Evolutionary conservation across 176 grass and related monocot genomes (phyloP), one percentile per base, ranked within the genome.

Genomic region (Cenchrus purpureus): DNA sequence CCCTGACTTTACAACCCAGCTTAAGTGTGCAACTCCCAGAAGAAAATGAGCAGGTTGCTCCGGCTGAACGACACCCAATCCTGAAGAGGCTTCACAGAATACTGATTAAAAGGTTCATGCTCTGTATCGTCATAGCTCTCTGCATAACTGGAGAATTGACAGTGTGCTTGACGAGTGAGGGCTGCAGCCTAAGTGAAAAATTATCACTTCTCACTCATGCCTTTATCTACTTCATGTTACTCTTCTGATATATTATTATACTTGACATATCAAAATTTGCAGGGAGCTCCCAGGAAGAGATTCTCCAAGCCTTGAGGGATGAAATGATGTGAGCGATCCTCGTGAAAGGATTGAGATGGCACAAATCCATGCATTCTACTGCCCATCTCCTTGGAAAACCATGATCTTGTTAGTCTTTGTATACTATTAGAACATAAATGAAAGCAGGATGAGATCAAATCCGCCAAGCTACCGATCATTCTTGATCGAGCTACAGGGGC

Each of bases 331-430:
- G 91, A 99, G 93, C 17, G 93, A 94, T 74, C 97, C 97, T 8
- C 97, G 93, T 5, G 97, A 96, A 83, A 90, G 97, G 66, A 99
- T 99, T 52, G 94, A 94, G 88, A 96, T 99, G 84, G 94, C 93
- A 3, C 94, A 99, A 71, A 96, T 88, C 79, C 93, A 99, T 70
- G 82, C 89, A 1, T 99, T 99, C 86, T 99, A 91, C 83, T 85
- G 97, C 34, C 88, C 91, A 0, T 96, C 97, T 99, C 50, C 97
- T 99, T 3, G 88, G 90, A 15, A 87, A 96, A 87, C 89, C 91
- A 22, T 96, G 76, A 91, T 17, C 62, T 76, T 9, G 15, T 75
- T 79, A 73, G 4, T 62, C 37, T 69, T 12, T 83, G 89, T 87
- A 87, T 68, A 84, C 76, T 37, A 48, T 50, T 79, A 83, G 66